Percentiles rank a stretch among this genome's conserved stretches.
These are phyloP conservation scores for Pyrenopolyporus hunteri DNA, from an alignment of 495 filamentous ascomycete species.

Conservation along the genomic window DNA sequence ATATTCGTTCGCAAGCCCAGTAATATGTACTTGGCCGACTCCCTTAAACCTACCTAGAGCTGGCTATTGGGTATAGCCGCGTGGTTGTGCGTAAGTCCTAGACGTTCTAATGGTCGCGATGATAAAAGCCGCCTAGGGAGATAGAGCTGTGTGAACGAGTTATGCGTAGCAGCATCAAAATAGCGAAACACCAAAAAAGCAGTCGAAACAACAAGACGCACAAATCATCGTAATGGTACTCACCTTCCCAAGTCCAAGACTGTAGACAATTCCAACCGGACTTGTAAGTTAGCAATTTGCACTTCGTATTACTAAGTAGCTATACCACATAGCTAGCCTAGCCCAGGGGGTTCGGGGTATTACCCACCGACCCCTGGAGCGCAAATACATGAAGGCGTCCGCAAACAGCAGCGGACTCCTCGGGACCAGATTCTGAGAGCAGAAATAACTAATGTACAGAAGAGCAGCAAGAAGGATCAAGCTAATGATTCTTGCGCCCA, in stretches of 20 bases:
- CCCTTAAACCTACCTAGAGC: too few relatives aligned
- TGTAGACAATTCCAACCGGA: neutral
- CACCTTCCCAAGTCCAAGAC: neutral
- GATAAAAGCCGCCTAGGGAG: too few relatives aligned
- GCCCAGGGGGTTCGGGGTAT: conserved; percentile 28
- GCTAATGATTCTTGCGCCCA: conserved; percentile 27
- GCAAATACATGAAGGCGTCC: conserved; percentile 11
- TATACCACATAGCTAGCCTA: conserved; percentile 26
- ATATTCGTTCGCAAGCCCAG: too few relatives aligned
- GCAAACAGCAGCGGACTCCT: conserved; percentile 4
- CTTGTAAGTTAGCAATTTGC: conserved; percentile 10
- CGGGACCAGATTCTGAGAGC: conserved; percentile 22
- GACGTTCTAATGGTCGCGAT: too few relatives aligned
- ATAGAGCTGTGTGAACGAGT: too few relatives aligned
- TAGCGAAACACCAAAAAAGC: too few relatives aligned
- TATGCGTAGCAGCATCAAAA: too few relatives aligned
- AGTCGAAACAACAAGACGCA: too few relatives aligned
- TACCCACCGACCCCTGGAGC: conserved; percentile 22
- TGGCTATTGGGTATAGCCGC: too few relatives aligned
- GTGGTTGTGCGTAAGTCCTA: too few relatives aligned
- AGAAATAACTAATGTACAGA: conserved; percentile 37
- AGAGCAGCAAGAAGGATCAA: conserved; percentile 21
- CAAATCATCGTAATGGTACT: too few relatives aligned
- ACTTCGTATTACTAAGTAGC: conserved; percentile 37
- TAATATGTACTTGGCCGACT: too few relatives aligned